Conservation (phyloP, 164 flowering plant species). For the Warburgia ugandensis region DNA sequence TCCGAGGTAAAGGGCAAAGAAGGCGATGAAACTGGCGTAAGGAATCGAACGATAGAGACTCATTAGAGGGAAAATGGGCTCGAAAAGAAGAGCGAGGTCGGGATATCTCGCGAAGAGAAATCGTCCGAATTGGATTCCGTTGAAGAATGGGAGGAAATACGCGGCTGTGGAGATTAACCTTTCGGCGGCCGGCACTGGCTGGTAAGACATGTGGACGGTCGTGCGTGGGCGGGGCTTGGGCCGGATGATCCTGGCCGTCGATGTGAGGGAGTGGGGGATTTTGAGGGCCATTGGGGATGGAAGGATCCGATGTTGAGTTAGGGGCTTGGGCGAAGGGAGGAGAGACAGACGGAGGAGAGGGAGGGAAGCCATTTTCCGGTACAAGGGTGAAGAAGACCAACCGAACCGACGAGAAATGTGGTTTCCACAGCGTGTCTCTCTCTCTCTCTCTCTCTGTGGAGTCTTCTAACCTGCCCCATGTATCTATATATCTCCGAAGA, state of each 20-base stretch:
- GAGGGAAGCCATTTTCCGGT: constrained; percentile 32
- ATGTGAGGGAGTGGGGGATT: constrained; percentile 4
- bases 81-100: constrained; percentile 29
- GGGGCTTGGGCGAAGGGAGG: constrained; percentile 20
- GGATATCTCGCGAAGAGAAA: constrained; percentile 57
- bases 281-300: neutral
- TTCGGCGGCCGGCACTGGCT: constrained; percentile 58
- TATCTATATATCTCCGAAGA: no score
- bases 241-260: constrained; percentile 10
- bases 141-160: constrained; percentile 84
- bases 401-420: no score
- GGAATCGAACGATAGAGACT: constrained; percentile 64
- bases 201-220: constrained; percentile 31
- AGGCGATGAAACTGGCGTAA: constrained; percentile 70
- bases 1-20: constrained; percentile 74
- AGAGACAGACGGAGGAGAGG: constrained; percentile 43
- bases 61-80: constrained; percentile 68
- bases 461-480: no score
- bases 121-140: constrained; percentile 84
- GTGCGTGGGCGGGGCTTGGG: constrained; percentile 14
- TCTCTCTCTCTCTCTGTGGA: no score
- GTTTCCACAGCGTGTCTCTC: no score
- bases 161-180: constrained; percentile 64
- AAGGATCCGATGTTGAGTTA: constrained; percentile 6
- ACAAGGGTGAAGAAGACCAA: no score